These are phyloP conservation scores for Penicillium sp. DNA, from an alignment of 2,329 filamentous ascomycete species.

Conservation along the genomic window DNA sequence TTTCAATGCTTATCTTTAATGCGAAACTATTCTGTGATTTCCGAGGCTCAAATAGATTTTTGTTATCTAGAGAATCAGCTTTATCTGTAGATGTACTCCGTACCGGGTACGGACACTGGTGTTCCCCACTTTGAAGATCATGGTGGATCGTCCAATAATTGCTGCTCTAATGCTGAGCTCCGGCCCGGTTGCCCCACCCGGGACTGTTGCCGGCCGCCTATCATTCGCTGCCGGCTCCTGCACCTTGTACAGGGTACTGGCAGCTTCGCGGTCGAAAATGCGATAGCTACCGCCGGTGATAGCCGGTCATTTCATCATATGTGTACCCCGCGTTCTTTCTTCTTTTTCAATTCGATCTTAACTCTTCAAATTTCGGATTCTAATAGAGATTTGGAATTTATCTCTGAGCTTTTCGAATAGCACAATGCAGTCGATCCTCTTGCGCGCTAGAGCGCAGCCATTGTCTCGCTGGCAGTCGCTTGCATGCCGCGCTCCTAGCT, in stretches of 20 bases:
- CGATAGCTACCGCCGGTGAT: slow-evolving; percentile 14
- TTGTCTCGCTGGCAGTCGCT: slow-evolving; percentile 20
- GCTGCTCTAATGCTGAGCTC: background rate
- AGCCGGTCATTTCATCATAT: slow-evolving; percentile 25
- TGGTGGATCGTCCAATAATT: background rate
- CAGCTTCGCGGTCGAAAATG: background rate
- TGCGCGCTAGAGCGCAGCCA: slow-evolving; percentile 29
- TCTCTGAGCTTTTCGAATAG: slow-evolving; percentile 1
- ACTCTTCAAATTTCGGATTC: background rate
- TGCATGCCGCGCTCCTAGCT: slow-evolving; percentile 20
- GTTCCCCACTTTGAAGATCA: background rate
- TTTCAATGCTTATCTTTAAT: background rate
- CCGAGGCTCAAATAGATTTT: background rate
- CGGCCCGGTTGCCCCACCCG: slow-evolving; percentile 21
- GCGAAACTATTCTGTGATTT: background rate
- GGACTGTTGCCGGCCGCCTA: slow-evolving; percentile 7
- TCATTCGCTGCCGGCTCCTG: slow-evolving; percentile 6
- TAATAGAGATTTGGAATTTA: background rate
- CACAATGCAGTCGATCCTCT: slow-evolving; percentile 31
- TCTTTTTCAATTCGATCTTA: slow-evolving; percentile 8
- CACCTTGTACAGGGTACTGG: background rate
- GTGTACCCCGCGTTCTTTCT: slow-evolving; percentile 28
- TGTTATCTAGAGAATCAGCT: background rate
- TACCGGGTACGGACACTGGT: background rate
- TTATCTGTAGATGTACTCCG: background rate